Conservation (phyloP, 495 filamentous ascomycete genomes). For the Lasiosphaeria miniovina region DNA sequence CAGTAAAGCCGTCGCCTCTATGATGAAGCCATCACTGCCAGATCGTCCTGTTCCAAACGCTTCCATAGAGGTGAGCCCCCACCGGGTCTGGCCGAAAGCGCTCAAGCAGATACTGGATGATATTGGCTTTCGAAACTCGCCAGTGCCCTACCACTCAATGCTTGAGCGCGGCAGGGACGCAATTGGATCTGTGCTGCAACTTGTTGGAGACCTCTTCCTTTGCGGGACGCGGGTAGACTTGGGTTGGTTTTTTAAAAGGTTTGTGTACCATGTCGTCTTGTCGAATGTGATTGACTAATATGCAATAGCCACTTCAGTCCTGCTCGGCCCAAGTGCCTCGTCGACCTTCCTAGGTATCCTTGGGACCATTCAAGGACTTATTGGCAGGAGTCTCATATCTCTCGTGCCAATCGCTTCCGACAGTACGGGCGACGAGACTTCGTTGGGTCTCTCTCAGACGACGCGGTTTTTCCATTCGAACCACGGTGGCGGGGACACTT, state of each 20-base stretch:
- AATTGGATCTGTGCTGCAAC: conserved; percentile 26
- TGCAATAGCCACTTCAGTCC: background rate
- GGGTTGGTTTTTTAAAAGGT: conserved; percentile 5
- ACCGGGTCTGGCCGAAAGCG: conserved; percentile 47
- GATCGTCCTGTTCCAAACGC: conserved; percentile 7
- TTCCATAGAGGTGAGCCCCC: conserved; percentile 30
- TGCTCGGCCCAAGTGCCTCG: conserved; percentile 22
- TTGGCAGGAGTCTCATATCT: conserved; percentile 47
- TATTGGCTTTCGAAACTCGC: conserved; percentile 2
- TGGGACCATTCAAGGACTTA: conserved; percentile 39
- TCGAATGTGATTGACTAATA: background rate
- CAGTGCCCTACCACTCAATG: conserved; percentile 24
- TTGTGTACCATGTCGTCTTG: background rate
- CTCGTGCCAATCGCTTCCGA: conserved; percentile 38
- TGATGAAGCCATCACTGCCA: conserved; percentile 17
- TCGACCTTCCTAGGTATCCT: conserved; percentile 31
- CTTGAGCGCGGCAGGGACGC: conserved; percentile 34
- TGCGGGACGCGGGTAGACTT: conserved; percentile 4
- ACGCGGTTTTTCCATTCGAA: conserved; percentile 36
- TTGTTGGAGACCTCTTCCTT: conserved; percentile 21
- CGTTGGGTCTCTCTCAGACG: conserved; percentile 38
- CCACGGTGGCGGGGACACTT: conserved; percentile 50
- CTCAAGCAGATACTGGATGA: conserved; percentile 46
- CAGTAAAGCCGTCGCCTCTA: conserved; percentile 28
- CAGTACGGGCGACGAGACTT: conserved; percentile 42